Evolutionary conservation across 129 eudicot genomes (phyloP).

Genomic region (Kitagawia praeruptora): DNA sequence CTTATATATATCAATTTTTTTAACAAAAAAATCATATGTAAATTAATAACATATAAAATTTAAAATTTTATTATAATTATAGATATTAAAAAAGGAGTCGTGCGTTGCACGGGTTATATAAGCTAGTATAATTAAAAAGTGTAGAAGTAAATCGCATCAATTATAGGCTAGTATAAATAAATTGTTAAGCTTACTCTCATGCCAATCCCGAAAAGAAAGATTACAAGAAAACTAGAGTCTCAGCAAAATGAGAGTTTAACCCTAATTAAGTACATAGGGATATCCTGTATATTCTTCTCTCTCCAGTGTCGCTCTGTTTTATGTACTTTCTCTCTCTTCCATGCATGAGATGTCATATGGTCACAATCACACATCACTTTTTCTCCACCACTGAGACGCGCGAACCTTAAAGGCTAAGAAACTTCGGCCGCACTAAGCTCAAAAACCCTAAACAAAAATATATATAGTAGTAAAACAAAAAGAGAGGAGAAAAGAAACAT

Average conservation of each 20-base stretch:
- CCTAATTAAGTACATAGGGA: not conserved
- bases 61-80: no score
- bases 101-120: no score
- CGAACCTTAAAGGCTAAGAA: slow-evolving; percentile 61
- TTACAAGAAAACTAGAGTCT: no score
- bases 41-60: no score
- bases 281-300: slow-evolving; percentile 2
- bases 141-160: no score
- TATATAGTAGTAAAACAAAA: slow-evolving; percentile 35
- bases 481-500: slow-evolving; percentile 22
- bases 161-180: no score
- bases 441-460: slow-evolving; percentile 43
- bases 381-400: slow-evolving; percentile 38
- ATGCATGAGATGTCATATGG: slow-evolving; percentile 11
- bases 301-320: not conserved
- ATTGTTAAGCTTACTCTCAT: no score
- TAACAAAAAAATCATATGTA: no score
- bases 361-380: slow-evolving; percentile 9
- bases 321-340: slow-evolving; percentile 7
- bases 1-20: no score
- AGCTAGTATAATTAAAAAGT: no score
- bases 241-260: not conserved
- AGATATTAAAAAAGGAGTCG: no score
- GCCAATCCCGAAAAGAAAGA: no score
- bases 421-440: slow-evolving; percentile 41